Conservation (phyloP, 1,284 basidiomycete genomes). For the Irpex sp. region DNA sequence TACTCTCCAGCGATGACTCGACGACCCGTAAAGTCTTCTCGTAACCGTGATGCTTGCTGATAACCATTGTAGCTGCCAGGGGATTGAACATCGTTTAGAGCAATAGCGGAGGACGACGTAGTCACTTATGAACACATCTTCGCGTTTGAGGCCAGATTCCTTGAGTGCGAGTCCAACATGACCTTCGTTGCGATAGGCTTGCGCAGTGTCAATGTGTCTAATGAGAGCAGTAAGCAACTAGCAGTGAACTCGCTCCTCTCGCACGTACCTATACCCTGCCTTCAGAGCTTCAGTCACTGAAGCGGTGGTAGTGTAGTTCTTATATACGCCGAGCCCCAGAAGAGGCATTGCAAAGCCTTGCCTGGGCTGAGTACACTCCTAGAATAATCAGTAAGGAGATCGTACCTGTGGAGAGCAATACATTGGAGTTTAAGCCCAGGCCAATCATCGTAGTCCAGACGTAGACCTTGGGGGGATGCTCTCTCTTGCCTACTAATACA, state of each 20-base stretch:
- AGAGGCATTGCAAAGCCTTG: conserved; percentile 63
- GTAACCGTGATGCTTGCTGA: conserved; percentile 20
- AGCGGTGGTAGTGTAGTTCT: conserved; percentile 55
- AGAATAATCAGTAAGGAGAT: neutral
- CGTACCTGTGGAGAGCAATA: neutral
- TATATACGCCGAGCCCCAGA: conserved; percentile 83
- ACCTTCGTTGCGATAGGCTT: conserved; percentile 73
- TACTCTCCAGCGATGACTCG: conserved; percentile 19
- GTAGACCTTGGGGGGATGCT: no score
- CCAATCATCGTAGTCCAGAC: neutral
- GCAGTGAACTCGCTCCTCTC: no score
- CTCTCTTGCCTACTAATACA: no score
- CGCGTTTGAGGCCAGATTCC: conserved; percentile 47
- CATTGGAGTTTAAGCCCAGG: neutral
- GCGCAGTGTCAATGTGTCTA: conserved; percentile 71
- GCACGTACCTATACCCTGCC: conserved; percentile 67
- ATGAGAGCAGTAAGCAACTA: conserved; percentile 28
- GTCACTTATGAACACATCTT: conserved; percentile 68
- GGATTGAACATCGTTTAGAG: neutral
- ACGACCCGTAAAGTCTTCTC: conserved; percentile 19
- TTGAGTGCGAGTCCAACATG: conserved; percentile 56
- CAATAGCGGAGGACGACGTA: neutral
- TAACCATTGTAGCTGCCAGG: conserved; percentile 13
- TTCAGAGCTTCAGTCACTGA: conserved; percentile 69
- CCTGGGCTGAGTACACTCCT: neutral